Evolutionary conservation across 1,284 basidiomycete genomes (phyloP), one percentile per base, ranked within the genome.

Genomic region (Pholiota adiposa): DNA sequence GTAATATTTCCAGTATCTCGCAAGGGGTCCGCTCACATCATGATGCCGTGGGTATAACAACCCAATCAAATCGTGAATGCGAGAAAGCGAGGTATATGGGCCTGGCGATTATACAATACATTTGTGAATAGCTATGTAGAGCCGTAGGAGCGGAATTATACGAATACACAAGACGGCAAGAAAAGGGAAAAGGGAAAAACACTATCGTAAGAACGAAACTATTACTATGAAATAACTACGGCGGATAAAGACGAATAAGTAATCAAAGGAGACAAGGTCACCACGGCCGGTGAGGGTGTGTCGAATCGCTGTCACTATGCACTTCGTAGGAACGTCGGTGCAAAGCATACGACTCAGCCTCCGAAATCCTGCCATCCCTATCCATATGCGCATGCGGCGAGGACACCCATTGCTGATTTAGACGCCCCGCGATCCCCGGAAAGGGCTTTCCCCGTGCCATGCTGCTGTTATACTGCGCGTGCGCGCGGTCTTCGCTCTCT

Each of bases 251-350:
- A 54, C 54, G 48, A 51, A 29, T 59, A 54, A 43, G 46, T 60
- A 60, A 53, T 41, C 41, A 59, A 52, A 36, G 54, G 53, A 49
- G 25, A 49, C 29, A 31, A 53, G 12, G 49, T 69, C 62, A 73
- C 74, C 73, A 74, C 50, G 72, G 74, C 11, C 73, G 65, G 46
- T 72, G 71, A 14, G 73, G 71, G 54, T 67, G 69, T 23, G 60
- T 67, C 27, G 67, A 69, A 50, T 75, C 70, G 44, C 65, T 62
- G 60, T 72, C 67, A 51, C 68, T 68, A 18, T 64, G 61, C 12
- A 62, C 51, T 44, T 69, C 65, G 51, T 64, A 66, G 51, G 63
- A 71, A 62, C 69, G 66, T 50, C 67, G 67, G 55, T 67, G 69
- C 25, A 63, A 51, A 57, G 61, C 46, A 41, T 56, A 56, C 21